Conservation (phyloP, 2,329 filamentous ascomycete species). For the Aaosphaeria pasadenensis region DNA sequence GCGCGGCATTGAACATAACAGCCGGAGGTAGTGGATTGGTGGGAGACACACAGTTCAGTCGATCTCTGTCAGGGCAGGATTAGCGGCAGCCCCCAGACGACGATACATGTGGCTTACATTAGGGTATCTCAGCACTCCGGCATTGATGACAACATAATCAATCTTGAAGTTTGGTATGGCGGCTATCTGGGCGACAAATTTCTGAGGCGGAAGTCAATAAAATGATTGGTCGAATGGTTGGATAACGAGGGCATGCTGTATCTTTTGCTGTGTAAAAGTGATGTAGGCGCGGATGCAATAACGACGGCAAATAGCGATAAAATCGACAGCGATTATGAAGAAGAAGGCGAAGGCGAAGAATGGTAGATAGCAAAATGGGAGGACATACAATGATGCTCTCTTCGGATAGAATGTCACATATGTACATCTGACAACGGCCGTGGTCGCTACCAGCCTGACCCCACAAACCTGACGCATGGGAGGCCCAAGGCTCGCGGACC, state of each 20-base stretch:
- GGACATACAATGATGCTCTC: constrained; percentile 47
- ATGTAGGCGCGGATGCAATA: too few species aligned
- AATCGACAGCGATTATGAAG: too few species aligned
- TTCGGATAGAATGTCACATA: constrained; percentile 54
- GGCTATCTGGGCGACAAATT: constrained; percentile 42
- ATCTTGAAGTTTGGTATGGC: constrained; percentile 44
- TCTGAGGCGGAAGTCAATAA: constrained; percentile 27
- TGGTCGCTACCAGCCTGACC: constrained; percentile 41
- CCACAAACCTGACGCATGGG: constrained; percentile 41
- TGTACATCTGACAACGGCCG: constrained; percentile 47
- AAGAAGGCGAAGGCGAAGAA: too few species aligned
- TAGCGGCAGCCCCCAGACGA: not conserved
- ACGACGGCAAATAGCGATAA: too few species aligned
- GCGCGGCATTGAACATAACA: constrained; percentile 2
- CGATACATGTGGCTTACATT: constrained; percentile 44
- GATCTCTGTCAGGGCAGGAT: constrained; percentile 44
- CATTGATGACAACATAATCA: constrained; percentile 57
- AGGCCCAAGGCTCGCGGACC: constrained; percentile 43
- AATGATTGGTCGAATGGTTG: not conserved
- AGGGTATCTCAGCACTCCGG: constrained; percentile 55
- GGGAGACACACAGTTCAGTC: constrained; percentile 45
- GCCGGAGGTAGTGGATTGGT: constrained; percentile 7
- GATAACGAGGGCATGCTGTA: not conserved
- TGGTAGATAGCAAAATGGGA: not conserved
- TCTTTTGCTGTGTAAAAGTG: too few species aligned